These are phyloP conservation scores for Actinomortierella ambigua DNA, from an alignment of 371 early-diverging fungal species.

Conservation along the genomic window DNA sequence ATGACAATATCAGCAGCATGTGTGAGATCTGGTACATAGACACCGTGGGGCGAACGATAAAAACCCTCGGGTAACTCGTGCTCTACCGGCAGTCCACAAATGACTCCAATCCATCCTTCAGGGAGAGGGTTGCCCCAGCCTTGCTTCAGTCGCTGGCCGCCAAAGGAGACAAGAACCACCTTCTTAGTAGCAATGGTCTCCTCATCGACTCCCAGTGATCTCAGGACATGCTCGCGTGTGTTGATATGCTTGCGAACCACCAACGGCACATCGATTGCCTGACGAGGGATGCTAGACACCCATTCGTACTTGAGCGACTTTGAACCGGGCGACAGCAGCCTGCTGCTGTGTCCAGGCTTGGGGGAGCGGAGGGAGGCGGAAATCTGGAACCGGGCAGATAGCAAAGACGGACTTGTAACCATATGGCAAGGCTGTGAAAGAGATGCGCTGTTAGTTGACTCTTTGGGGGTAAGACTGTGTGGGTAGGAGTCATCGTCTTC, in stretches of 20 bases:
- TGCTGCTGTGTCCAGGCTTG: no score
- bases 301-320: no score
- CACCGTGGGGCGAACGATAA: conserved; percentile 66
- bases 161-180: conserved; percentile 76
- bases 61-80: conserved; percentile 57
- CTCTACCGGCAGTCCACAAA: conserved; percentile 65
- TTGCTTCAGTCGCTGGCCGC: conserved; percentile 67
- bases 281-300: conserved; percentile 1
- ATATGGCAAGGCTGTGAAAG: not conserved
- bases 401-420: no score
- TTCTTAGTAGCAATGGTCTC: conserved; percentile 59
- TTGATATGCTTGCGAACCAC: conserved; percentile 50
- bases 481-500: no score
- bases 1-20: conserved; percentile 77
- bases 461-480: no score
- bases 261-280: conserved; percentile 39
- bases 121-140: conserved; percentile 67
- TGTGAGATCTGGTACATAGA: conserved; percentile 78
- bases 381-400: no score
- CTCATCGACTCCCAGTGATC: conserved; percentile 61
- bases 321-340: no score
- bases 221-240: conserved; percentile 59
- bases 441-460: not conserved
- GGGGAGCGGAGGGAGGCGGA: no score
- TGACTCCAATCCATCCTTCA: conserved; percentile 77